Conservation (phyloP, 169 alveolate species). For the Amoebophrya sp. region DNA sequence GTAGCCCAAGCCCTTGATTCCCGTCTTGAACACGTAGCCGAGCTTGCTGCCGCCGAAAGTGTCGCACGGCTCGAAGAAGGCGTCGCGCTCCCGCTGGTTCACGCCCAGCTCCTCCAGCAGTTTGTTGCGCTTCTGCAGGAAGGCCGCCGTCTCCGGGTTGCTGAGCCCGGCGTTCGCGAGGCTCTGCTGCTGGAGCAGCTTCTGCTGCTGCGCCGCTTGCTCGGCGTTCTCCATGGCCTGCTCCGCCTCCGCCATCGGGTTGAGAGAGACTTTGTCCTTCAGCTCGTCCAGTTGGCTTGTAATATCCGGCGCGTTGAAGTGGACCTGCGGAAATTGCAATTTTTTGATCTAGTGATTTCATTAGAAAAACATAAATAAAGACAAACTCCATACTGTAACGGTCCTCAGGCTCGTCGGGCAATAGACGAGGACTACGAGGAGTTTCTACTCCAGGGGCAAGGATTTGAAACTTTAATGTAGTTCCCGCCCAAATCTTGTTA, state of each 20-base stretch:
- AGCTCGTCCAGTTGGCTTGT: slow-evolving; percentile 29
- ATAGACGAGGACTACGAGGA: background rate
- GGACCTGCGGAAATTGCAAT: slow-evolving; percentile 30
- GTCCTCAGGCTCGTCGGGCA: background rate
- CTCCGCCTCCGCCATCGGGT: slow-evolving; percentile 40
- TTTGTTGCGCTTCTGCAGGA: background rate
- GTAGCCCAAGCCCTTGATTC: slow-evolving; percentile 41
- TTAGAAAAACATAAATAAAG: background rate
- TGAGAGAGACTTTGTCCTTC: slow-evolving; percentile 35
- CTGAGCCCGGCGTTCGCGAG: background rate
- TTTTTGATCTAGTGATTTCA: background rate
- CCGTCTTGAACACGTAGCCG: slow-evolving; percentile 39
- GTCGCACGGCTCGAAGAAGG: background rate
- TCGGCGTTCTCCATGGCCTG: slow-evolving; percentile 1
- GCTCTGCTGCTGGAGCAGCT: background rate
- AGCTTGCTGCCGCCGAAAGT: slow-evolving; percentile 15
- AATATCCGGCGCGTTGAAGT: slow-evolving; percentile 44
- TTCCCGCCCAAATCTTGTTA: background rate
- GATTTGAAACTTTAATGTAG: background rate
- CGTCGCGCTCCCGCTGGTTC: background rate
- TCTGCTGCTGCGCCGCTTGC: background rate
- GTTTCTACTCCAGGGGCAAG: background rate
- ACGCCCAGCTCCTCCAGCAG: background rate
- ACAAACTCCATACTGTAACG: background rate
- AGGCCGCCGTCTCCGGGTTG: background rate